These are phyloP conservation scores for Talaromyces borbonicus DNA, from an alignment of 495 filamentous ascomycete species.

Conservation along the genomic window DNA sequence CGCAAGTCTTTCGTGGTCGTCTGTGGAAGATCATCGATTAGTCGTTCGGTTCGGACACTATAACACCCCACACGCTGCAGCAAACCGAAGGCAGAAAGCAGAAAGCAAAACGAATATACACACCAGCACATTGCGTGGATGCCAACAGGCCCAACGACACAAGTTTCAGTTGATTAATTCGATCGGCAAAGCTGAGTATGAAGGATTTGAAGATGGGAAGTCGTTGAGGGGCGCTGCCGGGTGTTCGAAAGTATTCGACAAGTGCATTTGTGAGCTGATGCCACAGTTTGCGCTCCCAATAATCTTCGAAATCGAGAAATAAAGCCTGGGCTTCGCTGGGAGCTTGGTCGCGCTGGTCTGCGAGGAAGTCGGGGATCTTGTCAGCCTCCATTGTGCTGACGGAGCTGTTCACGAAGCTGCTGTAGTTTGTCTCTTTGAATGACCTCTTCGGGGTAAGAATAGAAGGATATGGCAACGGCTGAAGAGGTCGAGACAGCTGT, in stretches of 20 bases:
- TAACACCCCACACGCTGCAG: no score
- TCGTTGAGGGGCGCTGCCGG: slow-evolving; percentile 71
- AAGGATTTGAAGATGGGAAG: slow-evolving; percentile 88
- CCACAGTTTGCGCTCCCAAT: slow-evolving; percentile 98
- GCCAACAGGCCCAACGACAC: slow-evolving; percentile 81
- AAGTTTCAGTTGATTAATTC: slow-evolving; percentile 98
- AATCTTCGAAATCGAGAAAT: slow-evolving; percentile 90
- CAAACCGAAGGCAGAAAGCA: neutral
- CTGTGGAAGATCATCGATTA: slow-evolving; percentile 28
- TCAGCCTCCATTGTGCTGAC: slow-evolving; percentile 73
- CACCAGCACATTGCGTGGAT: slow-evolving; percentile 79
- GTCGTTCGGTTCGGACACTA: neutral
- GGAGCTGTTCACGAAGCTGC: no score
- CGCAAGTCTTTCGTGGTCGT: slow-evolving; percentile 74
- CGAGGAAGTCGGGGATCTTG: slow-evolving; percentile 84
- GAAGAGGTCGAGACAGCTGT: neutral
- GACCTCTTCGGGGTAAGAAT: no score
- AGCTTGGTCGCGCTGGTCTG: slow-evolving; percentile 71
- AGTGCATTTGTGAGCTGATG: slow-evolving; percentile 91
- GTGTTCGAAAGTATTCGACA: slow-evolving; percentile 78
- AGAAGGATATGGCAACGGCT: no score
- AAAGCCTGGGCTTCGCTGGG: slow-evolving; percentile 78
- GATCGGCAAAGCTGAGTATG: slow-evolving; percentile 90
- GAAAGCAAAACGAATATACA: slow-evolving; percentile 13
- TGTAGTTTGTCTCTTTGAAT: no score